These are phyloP conservation scores for Fusarium temperatum DNA, from an alignment of 2,329 filamentous ascomycete genomes.

Conservation along the genomic window DNA sequence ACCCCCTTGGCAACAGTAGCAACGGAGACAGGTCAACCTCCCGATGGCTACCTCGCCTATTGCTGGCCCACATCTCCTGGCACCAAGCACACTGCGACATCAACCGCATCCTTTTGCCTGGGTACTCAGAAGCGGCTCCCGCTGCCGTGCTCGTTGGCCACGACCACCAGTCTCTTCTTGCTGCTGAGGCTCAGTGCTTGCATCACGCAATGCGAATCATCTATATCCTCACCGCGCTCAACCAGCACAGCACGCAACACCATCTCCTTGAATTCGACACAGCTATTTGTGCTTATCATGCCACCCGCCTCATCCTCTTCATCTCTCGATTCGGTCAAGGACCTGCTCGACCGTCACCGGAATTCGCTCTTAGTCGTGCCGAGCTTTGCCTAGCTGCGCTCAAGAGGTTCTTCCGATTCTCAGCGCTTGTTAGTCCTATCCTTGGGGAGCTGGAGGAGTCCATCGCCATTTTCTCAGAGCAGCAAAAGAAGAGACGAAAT, in stretches of 20 bases:
- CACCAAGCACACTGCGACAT: background rate
- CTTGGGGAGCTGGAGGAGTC: background rate
- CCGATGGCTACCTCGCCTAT: background rate
- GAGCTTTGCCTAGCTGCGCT: background rate
- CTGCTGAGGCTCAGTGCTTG: background rate
- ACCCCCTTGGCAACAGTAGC: background rate
- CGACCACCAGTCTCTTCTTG: background rate
- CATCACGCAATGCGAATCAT: background rate
- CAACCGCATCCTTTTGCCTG: background rate
- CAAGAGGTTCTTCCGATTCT: background rate
- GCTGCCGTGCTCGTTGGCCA: background rate
- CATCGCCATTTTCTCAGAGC: background rate
- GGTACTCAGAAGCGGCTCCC: background rate
- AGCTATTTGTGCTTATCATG: background rate
- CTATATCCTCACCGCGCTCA: background rate
- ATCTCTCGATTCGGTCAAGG: background rate
- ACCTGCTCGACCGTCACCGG: background rate
- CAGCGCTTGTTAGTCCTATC: background rate
- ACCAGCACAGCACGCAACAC: background rate
- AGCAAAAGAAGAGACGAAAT: background rate
- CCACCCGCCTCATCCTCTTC: background rate
- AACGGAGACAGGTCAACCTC: background rate
- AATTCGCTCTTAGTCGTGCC: background rate
- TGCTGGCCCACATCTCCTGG: background rate
- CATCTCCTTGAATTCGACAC: background rate